Evolutionary conservation across 2,329 filamentous ascomycete genomes (phyloP).

Genomic region (Paecilomyces dactylethromorphus): DNA sequence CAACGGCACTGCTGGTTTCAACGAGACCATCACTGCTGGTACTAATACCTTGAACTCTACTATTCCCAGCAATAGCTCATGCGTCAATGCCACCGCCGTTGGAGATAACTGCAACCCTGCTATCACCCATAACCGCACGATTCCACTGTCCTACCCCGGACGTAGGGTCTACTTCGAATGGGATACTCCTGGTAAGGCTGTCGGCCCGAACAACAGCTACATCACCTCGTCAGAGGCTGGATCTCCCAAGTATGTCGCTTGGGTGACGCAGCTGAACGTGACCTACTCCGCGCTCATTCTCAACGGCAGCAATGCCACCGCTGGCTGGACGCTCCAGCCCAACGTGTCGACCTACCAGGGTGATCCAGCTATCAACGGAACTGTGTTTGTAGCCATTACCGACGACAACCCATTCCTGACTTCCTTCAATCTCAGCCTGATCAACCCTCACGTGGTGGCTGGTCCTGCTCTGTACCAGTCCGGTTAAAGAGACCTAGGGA

Average conservation of each 20-base stretch:
- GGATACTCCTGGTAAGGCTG: constrained; percentile 60
- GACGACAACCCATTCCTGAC: constrained; percentile 63
- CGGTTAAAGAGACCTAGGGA: constrained; percentile 47
- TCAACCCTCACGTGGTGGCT: constrained; percentile 72
- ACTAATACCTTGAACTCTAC: constrained; percentile 27
- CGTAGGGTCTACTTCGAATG: constrained; percentile 65
- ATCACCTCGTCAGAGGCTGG: constrained; percentile 56
- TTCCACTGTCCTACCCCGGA: constrained; percentile 68
- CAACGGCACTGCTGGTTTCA: constrained; percentile 55
- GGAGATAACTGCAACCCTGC: constrained; percentile 52
- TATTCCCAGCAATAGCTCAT: constrained; percentile 44
- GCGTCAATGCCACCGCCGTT: constrained; percentile 50
- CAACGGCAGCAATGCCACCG: constrained; percentile 47
- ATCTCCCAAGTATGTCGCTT: constrained; percentile 61
- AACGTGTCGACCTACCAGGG: constrained; percentile 60
- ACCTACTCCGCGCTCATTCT: constrained; percentile 55
- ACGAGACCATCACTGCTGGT: constrained; percentile 51
- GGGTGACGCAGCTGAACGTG: constrained; percentile 70
- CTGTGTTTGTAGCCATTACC: constrained; percentile 72
- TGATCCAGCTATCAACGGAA: constrained; percentile 67
- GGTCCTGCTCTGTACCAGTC: constrained; percentile 68
- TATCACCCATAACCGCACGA: constrained; percentile 62
- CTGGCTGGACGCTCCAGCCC: constrained; percentile 67
- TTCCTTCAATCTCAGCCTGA: constrained; percentile 66
- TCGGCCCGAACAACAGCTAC: constrained; percentile 81